Conservation (phyloP, 805 yeast species). For the Yarrowia osloensis region DNA sequence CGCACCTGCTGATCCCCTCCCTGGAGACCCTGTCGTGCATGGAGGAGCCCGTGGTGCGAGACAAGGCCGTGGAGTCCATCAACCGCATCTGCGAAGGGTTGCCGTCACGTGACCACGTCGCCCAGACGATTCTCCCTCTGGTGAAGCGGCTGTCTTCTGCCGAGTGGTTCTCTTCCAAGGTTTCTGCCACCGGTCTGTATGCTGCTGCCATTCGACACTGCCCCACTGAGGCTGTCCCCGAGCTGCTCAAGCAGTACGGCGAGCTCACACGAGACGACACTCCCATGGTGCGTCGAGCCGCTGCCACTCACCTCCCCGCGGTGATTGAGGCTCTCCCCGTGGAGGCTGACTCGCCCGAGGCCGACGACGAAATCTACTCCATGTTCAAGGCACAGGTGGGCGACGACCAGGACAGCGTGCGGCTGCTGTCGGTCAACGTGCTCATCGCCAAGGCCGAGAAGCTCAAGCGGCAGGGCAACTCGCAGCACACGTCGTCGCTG, state of each 20-base stretch:
- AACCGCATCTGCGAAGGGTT: conserved; percentile 58
- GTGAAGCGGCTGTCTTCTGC: conserved; percentile 78
- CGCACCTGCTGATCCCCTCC: conserved; percentile 59
- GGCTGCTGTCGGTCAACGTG: conserved; percentile 84
- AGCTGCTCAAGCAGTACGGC: conserved; percentile 64
- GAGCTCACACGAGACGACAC: conserved; percentile 85
- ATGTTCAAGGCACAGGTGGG: conserved; percentile 77
- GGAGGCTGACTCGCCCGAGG: conserved; percentile 32
- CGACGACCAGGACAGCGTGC: conserved; percentile 94
- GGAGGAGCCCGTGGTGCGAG: conserved; percentile 96
- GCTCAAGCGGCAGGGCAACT: conserved; percentile 37
- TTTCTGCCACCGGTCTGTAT: conserved; percentile 88
- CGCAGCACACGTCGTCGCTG: conserved; percentile 38
- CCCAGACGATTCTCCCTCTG: conserved; percentile 64
- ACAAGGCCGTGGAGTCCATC: conserved; percentile 86
- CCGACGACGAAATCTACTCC: conserved; percentile 64
- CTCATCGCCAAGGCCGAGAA: conserved; percentile 69
- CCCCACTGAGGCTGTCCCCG: conserved; percentile 47
- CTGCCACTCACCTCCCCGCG: conserved; percentile 80
- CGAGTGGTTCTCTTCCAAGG: conserved; percentile 92
- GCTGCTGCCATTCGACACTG: conserved; percentile 63
- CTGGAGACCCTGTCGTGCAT: conserved; percentile 84
- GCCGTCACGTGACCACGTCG: conserved; percentile 23
- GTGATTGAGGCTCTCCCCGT: conserved; percentile 59
- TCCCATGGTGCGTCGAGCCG: conserved; percentile 96